Evolutionary conservation across 116 monocot genomes (phyloP).

Genomic region (Papilionanthe hybrid): DNA sequence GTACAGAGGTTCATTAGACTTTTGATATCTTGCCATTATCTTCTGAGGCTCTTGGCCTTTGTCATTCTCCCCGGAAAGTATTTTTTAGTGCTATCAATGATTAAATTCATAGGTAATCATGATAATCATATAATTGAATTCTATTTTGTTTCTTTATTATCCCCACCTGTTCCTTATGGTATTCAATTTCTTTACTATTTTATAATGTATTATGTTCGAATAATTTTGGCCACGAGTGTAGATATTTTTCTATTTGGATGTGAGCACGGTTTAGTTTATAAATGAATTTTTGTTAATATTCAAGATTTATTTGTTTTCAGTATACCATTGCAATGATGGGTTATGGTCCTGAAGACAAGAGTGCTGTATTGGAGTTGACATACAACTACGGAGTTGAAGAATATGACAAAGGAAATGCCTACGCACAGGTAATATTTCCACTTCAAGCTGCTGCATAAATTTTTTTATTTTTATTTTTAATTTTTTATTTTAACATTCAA

Average conservation of each 20-base stretch:
- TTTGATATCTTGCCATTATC: too few species aligned
- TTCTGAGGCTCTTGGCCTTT: too few species aligned
- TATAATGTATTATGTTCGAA: not conserved
- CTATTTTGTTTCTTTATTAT: not conserved
- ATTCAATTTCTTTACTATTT: not conserved
- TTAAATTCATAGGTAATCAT: not conserved
- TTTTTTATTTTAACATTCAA: too few species aligned
- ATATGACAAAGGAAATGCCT: constrained; percentile 53
- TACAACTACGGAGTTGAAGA: constrained; percentile 54
- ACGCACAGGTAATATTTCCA: constrained; percentile 33
- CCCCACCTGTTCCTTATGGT: not conserved
- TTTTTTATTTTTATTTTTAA: too few species aligned
- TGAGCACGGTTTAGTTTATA: not conserved
- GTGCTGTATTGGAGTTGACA: constrained; percentile 44
- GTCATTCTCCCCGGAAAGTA: too few species aligned
- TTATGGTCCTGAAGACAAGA: constrained; percentile 54
- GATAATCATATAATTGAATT: too few species aligned
- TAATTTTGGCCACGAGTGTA: not conserved
- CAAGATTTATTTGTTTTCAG: constrained; percentile 14
- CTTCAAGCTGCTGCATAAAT: not conserved
- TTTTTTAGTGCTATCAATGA: not conserved
- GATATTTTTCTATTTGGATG: not conserved
- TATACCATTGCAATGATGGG: constrained; percentile 60
- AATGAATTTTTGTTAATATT: not conserved
- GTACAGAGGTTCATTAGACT: too few species aligned